A percentile compares a stretch with the other conserved stretches of the same genome.
Evolutionary conservation across 2,329 filamentous ascomycete species (phyloP).

Genomic region (Elsinoe necatrix): DNA sequence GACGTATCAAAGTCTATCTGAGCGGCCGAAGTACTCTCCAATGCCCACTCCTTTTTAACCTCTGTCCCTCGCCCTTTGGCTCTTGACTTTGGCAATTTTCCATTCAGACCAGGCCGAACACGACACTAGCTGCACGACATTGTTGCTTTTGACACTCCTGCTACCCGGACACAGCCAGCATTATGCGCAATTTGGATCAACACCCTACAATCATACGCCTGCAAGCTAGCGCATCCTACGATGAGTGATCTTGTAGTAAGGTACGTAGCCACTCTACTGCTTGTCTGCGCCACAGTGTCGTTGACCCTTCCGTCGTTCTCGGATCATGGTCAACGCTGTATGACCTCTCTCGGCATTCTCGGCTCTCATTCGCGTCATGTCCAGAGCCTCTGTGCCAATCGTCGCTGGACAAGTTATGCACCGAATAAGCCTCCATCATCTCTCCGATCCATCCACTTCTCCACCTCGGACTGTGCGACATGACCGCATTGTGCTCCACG

Average conservation of each 20-base stretch:
- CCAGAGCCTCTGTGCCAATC: not conserved
- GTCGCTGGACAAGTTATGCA: not conserved
- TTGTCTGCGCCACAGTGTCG: not conserved
- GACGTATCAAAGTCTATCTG: not conserved
- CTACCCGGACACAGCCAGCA: no score
- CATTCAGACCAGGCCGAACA: not conserved
- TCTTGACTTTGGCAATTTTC: not conserved
- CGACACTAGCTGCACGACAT: not conserved
- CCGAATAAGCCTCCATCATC: not conserved
- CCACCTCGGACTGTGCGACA: not conserved
- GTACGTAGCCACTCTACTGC: not conserved
- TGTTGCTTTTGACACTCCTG: no score
- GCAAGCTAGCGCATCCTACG: no score
- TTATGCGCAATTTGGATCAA: no score
- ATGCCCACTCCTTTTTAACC: not conserved
- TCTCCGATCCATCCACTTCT: not conserved
- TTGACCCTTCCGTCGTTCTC: not conserved
- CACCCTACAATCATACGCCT: no score
- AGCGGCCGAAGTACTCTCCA: not conserved
- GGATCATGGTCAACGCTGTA: not conserved
- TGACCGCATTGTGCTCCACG: slow-evolving; percentile 7
- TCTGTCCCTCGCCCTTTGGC: not conserved
- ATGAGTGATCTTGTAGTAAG: not conserved
- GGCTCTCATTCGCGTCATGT: not conserved
- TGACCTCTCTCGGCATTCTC: not conserved